Evolutionary conservation across 441 rosid genomes (phyloP).

Genomic region (Cnidoscolus chayamansa): DNA sequence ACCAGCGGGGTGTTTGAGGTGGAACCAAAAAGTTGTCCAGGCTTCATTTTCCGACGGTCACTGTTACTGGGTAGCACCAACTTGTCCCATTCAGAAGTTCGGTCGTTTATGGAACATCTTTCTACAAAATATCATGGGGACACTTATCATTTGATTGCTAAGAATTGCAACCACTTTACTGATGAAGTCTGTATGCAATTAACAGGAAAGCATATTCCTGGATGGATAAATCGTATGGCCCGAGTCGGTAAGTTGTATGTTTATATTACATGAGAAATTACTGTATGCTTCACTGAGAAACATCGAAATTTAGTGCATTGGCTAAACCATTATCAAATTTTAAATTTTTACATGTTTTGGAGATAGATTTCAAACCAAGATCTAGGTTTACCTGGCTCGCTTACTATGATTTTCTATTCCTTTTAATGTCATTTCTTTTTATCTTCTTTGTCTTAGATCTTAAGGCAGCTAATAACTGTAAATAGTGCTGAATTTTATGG

Average conservation of each 20-base stretch:
- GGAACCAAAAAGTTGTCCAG: slow-evolving; percentile 90
- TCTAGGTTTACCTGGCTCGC: neutral
- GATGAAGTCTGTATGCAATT: slow-evolving; percentile 68
- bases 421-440: neutral
- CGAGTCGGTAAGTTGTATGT: slow-evolving; percentile 58
- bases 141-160: slow-evolving; percentile 89
- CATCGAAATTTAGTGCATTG: slow-evolving; percentile 14
- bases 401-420: neutral
- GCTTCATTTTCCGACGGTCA: slow-evolving; percentile 85
- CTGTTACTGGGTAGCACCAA: slow-evolving; percentile 60
- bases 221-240: slow-evolving; percentile 95
- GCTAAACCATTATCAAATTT: neutral
- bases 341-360: slow-evolving; percentile 4
- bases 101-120: slow-evolving; percentile 75
- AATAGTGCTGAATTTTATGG: slow-evolving; percentile 6
- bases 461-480: neutral
- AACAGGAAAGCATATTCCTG: slow-evolving; percentile 85
- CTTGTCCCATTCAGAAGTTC: slow-evolving; percentile 73
- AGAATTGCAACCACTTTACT: slow-evolving; percentile 97
- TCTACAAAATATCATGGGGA: slow-evolving; percentile 80
- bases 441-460: slow-evolving; percentile 6
- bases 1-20: slow-evolving; percentile 90
- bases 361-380: slow-evolving; percentile 5
- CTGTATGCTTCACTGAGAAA: slow-evolving; percentile 12
- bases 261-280: slow-evolving; percentile 14